Percentiles rank a stretch among this genome's conserved stretches.
These are phyloP conservation scores for Saccharomycopsis guyanensis DNA, from an alignment of 805 yeast genomes.

Conservation along the genomic window DNA sequence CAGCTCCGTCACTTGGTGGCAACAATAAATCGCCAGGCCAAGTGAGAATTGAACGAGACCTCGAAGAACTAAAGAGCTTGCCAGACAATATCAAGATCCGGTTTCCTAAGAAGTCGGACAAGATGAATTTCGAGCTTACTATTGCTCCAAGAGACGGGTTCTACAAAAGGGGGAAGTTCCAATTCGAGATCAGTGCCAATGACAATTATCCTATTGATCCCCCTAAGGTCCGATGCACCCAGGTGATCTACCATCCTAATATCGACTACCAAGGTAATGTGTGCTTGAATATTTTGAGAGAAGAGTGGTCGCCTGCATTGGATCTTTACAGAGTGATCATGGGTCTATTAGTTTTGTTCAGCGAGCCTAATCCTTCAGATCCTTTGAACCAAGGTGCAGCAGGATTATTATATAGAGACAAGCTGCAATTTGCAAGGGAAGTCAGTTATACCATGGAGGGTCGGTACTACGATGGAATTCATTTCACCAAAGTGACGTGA, in stretches of 20 bases:
- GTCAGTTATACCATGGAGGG: constrained; percentile 70
- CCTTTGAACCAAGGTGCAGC: constrained; percentile 94
- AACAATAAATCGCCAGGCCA: constrained; percentile 47
- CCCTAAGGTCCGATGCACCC: constrained; percentile 69
- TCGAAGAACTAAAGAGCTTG: constrained; percentile 44
- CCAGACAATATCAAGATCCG: constrained; percentile 48
- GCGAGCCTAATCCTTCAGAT: constrained; percentile 88
- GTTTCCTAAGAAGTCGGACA: constrained; percentile 39
- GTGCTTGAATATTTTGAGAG: constrained; percentile 83
- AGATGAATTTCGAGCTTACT: constrained; percentile 54
- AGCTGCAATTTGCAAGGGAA: constrained; percentile 42
- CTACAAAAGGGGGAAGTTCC: constrained; percentile 62
- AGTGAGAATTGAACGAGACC: constrained; percentile 66
- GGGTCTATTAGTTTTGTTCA: constrained; percentile 76
- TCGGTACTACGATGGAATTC: constrained; percentile 45
- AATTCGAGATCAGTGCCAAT: constrained; percentile 56
- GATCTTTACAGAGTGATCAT: constrained; percentile 73
- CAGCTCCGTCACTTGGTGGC: neutral
- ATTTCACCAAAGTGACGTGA: constrained; percentile 51
- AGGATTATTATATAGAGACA: constrained; percentile 39
- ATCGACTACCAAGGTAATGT: constrained; percentile 87
- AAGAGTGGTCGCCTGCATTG: constrained; percentile 94
- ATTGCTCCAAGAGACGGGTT: constrained; percentile 67
- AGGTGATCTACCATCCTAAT: constrained; percentile 86
- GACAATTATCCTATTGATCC: constrained; percentile 86